Evolutionary conservation across 768 basidiomycete genomes (phyloP).

Genomic region (Kwoniella sp.): DNA sequence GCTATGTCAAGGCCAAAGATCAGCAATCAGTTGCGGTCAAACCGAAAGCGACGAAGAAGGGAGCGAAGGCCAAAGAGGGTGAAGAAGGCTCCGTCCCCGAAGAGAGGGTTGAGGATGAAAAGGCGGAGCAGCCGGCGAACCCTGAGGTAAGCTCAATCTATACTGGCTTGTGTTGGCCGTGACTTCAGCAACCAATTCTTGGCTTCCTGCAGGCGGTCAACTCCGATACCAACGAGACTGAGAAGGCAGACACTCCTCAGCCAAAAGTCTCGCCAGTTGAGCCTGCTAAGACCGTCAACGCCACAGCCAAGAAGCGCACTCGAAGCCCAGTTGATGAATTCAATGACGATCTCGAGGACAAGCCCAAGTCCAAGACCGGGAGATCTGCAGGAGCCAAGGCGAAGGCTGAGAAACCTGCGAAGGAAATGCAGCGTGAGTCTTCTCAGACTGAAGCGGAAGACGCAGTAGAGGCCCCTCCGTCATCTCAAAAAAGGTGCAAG

Average conservation of each 20-base stretch:
- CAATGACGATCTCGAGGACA: background rate
- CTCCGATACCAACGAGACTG: background rate
- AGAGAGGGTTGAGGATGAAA: too few relatives aligned
- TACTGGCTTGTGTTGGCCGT: too few relatives aligned
- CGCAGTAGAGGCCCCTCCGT: background rate
- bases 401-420: background rate
- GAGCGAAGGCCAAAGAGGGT: background rate
- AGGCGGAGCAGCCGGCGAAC: too few relatives aligned
- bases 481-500: background rate
- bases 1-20: background rate
- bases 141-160: too few relatives aligned
- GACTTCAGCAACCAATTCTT: too few relatives aligned
- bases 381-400: background rate
- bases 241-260: background rate
- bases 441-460: background rate
- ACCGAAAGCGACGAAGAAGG: background rate
- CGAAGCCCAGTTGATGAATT: background rate
- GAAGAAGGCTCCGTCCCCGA: too few relatives aligned
- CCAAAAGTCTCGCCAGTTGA: background rate
- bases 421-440: background rate
- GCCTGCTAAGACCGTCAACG: too few relatives aligned
- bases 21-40: background rate
- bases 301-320: background rate
- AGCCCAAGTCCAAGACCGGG: background rate
- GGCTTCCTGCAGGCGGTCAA: too few relatives aligned